Percentiles rank a stretch among this genome's conserved stretches.
Evolutionary conservation across 73 alveolate species (phyloP).

Genomic region (Paramecium pentaurelia): DNA sequence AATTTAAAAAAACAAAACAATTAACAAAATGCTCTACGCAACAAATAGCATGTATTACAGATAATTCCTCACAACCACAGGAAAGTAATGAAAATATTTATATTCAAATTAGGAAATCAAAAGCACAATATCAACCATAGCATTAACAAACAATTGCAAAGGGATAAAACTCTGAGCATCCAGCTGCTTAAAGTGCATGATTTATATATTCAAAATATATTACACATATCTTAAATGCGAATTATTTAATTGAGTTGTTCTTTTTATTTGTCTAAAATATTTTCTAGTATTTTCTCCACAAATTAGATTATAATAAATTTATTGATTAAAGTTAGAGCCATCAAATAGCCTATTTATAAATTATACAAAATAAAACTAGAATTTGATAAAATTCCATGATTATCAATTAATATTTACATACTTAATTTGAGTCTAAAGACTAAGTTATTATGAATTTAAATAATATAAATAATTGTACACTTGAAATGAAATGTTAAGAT

Average conservation of each 20-base stretch:
- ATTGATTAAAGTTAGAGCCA: not conserved
- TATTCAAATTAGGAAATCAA: not conserved
- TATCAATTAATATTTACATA: not conserved
- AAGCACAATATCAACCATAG: constrained; percentile 3
- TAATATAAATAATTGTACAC: not conserved
- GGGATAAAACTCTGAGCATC: constrained; percentile 40
- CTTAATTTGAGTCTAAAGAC: not conserved
- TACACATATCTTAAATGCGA: not conserved
- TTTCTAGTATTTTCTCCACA: not conserved
- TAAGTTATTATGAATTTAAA: not conserved
- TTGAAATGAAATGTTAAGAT: not conserved
- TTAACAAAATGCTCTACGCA: constrained; percentile 14
- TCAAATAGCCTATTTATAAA: not conserved
- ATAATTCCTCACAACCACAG: constrained; percentile 26
- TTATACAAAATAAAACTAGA: not conserved
- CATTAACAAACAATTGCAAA: not conserved
- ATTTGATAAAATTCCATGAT: not conserved
- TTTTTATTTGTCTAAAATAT: not conserved
- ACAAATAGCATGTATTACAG: constrained; percentile 24
- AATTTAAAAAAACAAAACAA: not conserved
- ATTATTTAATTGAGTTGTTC: not conserved
- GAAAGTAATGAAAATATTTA: not conserved
- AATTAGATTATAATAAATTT: not conserved
- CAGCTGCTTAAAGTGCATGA: constrained; percentile 50
- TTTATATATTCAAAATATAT: not conserved